These are phyloP conservation scores for Coniochaeta hoffmannii DNA, from an alignment of 2,329 filamentous ascomycete genomes.

Conservation along the genomic window DNA sequence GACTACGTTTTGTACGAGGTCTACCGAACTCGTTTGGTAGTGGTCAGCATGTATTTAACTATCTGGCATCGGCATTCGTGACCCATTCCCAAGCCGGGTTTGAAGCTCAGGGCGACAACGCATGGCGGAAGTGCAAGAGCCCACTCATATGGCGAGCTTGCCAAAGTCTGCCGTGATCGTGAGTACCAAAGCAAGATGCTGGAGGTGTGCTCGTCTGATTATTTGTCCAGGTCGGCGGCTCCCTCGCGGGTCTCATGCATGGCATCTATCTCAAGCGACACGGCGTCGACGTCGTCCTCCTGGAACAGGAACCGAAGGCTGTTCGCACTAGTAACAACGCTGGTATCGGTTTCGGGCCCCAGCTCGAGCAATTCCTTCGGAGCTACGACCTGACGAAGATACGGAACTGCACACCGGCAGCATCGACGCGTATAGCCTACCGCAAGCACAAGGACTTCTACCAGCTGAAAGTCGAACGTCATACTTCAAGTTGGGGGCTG, in stretches of 20 bases:
- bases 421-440: constrained; percentile 8
- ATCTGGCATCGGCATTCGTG: too few species aligned
- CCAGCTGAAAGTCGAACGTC: constrained; percentile 15
- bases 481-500: constrained; percentile 33
- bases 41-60: too few species aligned
- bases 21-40: not conserved
- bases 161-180: constrained; percentile 8
- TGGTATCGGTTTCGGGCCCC: constrained; percentile 27
- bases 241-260: constrained; percentile 24
- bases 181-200: not conserved
- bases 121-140: not conserved
- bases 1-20: not conserved
- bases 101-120: not conserved
- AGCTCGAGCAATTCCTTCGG: constrained; percentile 24
- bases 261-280: constrained; percentile 24
- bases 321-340: constrained; percentile 31
- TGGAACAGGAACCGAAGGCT: constrained; percentile 27
- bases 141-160: not conserved
- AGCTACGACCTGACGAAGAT: constrained; percentile 23
- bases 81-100: too few species aligned
- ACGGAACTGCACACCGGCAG: constrained; percentile 6
- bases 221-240: constrained; percentile 24
- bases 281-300: constrained; percentile 25
- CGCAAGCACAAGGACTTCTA: constrained; percentile 8
- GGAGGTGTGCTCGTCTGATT: not conserved